Evolutionary conservation across 2,329 filamentous ascomycete species (phyloP).

Genomic region (Aureobasidium lini): DNA sequence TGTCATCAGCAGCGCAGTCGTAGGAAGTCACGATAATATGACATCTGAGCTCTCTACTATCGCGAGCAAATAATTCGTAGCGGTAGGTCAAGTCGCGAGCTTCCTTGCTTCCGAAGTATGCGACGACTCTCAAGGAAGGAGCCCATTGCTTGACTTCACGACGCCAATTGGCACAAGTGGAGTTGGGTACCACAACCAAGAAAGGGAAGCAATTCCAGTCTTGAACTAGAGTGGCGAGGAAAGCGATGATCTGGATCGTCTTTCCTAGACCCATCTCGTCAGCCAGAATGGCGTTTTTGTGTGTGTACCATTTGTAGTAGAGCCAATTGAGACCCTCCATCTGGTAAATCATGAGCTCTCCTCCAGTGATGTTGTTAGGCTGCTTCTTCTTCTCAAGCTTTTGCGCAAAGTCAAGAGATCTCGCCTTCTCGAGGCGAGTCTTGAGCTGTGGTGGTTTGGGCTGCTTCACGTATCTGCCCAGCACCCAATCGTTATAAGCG

Average conservation of each 20-base stretch:
- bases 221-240: conserved; percentile 62
- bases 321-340: conserved; percentile 92
- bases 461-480: conserved; percentile 65
- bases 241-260: conserved; percentile 83
- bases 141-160: conserved; percentile 93
- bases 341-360: conserved; percentile 88
- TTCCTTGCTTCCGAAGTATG: conserved; percentile 73
- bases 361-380: conserved; percentile 64
- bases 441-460: conserved; percentile 50
- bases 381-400: conserved; percentile 62
- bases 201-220: conserved; percentile 77
- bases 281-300: conserved; percentile 81
- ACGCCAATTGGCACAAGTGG: conserved; percentile 96
- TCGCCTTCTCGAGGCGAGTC: conserved; percentile 60
- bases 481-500: conserved; percentile 81
- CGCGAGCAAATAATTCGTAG: conserved; percentile 74
- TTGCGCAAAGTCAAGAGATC: conserved; percentile 57
- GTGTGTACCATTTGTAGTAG: conserved; percentile 76
- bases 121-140: conserved; percentile 77
- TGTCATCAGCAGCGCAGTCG: conserved; percentile 72
- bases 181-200: conserved; percentile 85
- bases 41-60: conserved; percentile 63
- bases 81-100: conserved; percentile 69
- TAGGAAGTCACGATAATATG: conserved; percentile 95
- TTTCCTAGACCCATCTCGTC: conserved; percentile 99